Conservation (phyloP, 441 rosid species). For the Pelargonium australe region DNA sequence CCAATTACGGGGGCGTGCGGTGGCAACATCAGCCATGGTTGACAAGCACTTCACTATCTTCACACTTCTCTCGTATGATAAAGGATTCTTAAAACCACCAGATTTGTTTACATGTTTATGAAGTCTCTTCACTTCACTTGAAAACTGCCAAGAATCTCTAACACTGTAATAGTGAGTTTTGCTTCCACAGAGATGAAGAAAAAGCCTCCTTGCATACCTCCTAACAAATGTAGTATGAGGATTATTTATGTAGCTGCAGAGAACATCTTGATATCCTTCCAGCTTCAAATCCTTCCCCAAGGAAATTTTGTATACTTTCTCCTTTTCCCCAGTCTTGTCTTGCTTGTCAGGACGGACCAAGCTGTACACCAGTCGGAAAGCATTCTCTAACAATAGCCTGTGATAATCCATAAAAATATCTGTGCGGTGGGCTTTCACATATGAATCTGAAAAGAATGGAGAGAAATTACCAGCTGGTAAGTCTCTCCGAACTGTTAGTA, state of each 20-base stretch:
- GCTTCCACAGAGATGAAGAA: slow-evolving; percentile 98
- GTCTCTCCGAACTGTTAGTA: slow-evolving; percentile 86
- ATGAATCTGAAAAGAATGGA: slow-evolving; percentile 98
- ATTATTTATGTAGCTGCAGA: slow-evolving; percentile 97
- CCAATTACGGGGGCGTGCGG: slow-evolving; percentile 98
- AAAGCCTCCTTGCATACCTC: slow-evolving; percentile 97
- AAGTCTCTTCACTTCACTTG: slow-evolving; percentile 82
- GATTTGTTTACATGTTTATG: slow-evolving; percentile 90
- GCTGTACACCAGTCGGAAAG: slow-evolving; percentile 86
- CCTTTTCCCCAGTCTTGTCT: slow-evolving; percentile 93
- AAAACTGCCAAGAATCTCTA: slow-evolving; percentile 97
- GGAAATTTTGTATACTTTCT: slow-evolving; percentile 58
- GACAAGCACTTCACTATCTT: slow-evolving; percentile 94
- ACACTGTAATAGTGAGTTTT: slow-evolving; percentile 96
- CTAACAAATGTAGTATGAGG: slow-evolving; percentile 92
- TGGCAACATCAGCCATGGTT: slow-evolving; percentile 93
- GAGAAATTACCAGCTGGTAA: slow-evolving; percentile 94
- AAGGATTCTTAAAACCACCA: slow-evolving; percentile 83
- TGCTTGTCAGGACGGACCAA: slow-evolving; percentile 98
- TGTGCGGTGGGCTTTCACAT: slow-evolving; percentile 86
- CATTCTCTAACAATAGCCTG: slow-evolving; percentile 88
- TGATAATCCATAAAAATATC: slow-evolving; percentile 95
- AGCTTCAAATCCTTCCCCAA: slow-evolving; percentile 85
- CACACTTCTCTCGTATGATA: slow-evolving; percentile 92
- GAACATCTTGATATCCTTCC: slow-evolving; percentile 97